Evolutionary conservation across 2,329 filamentous ascomycete genomes (phyloP), one percentile per base, ranked within the genome.

Genomic region (Sporothrix humicola): DNA sequence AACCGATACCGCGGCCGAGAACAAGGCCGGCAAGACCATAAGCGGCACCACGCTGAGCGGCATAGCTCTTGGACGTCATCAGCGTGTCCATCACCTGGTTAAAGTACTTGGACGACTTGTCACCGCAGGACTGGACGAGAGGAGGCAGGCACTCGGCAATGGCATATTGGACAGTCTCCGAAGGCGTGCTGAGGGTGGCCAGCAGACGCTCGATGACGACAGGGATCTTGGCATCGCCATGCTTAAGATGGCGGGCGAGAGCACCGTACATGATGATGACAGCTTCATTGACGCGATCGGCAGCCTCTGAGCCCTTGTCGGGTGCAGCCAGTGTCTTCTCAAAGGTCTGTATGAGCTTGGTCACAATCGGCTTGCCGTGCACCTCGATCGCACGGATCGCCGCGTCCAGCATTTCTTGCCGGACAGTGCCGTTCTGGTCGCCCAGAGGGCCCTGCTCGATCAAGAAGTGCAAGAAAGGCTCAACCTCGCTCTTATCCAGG

Each of bases 201-300:
- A 99, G 87, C 26, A 99, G 86, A 75, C 94, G 90, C 77, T 95
- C 91, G 69, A 99, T 91, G 63, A 99, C 96, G 73, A 92, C 90
- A 0, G 95, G 94, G 68, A 98, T 89, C 78, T 97, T 95, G 77
- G 90, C 84, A 81, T 99, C 96, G n/a, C 94, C 94, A 8, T 90
- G 83, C 77, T 92, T 89, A 74, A 99, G 84, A 84, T 99, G 96
- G 70, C 93, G 90, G 59, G 95, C 96, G 52, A 99, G 85, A 70
- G 97, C 95, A 80, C 96, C 96, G 78, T 99, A 99, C 81, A 99
- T 92, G 78, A 99, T 96, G 77, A 99, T 95, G 71, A 99, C 95
- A 20, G 97, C 96, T 83, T 99, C 96, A 78, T 98, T 98, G 76
- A 98, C 92, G 74, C 94, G 89, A 81, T 99, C 97, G 20, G 93